Evolutionary conservation across 331 rosid genomes (phyloP), one percentile per base, ranked within the genome.

Genomic region (Acacia concinna): DNA sequence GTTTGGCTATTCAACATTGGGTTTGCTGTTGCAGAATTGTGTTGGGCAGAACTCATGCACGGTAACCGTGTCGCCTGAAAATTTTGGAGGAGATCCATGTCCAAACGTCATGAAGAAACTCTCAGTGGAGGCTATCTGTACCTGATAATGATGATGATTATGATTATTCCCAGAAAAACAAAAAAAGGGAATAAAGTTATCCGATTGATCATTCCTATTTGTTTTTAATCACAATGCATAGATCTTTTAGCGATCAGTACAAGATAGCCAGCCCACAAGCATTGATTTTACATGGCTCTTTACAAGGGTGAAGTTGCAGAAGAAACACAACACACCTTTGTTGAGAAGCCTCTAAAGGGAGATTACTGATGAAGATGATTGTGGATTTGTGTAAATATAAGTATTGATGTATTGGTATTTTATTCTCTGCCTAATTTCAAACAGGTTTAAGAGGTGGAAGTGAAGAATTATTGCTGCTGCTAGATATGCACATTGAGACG

Each of bases 1-100:
- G 77, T 56, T 68, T 73, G 74, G 63, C 78, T 59, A 27, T 41
- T 80, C 57, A 80, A 43, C 14, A 15, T 44, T 64, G 69, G 65
- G 28, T 80, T 64, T 83, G 67, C 71, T 78, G 69, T 86, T 86
- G 88, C 94, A 92, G 97, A 87, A 76, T 79, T 94, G 97, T 82
- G 76, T 94, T 38, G 98, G 98, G 74, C 95, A 86, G 81, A 93
- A 54, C 75, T 86, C 82, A 65, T 94, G 97, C 85, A 78, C 86
- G 8, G 96, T 91, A 41, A 84, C 96, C 0, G 88, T 91, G 35
- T 85, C 88, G 15, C 92, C 96, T 20, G 91, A 82, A 73, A 89
- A 84, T 72, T 94, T 94, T 37, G 97, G 98, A 66, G 98, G 94
- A 79, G 98, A 92, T 88, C 97, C 97, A 51, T 94, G 98, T 84